Percentiles rank a stretch among this genome's conserved stretches.
Evolutionary conservation across 345 rosid species (phyloP).

Genomic region (Boechera retrofracta): DNA sequence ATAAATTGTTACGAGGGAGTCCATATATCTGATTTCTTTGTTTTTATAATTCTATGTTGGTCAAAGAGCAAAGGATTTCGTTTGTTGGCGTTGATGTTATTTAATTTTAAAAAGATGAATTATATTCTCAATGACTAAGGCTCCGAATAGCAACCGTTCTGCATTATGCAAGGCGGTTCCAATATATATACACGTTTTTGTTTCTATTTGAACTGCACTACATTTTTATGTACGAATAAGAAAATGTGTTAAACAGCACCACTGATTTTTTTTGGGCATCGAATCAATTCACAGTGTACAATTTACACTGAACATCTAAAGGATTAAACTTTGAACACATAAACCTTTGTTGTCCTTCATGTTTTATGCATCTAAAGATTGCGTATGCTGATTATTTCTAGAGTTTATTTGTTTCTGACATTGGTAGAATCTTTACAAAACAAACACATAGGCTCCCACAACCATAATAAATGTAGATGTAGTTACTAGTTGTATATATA

Average conservation of each 20-base stretch:
- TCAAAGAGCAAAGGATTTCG: not conserved
- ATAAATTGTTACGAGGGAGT: not conserved
- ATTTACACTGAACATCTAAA: no score
- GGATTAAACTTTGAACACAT: not conserved
- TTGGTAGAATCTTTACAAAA: not conserved
- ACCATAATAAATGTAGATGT: not conserved
- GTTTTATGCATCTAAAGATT: not conserved
- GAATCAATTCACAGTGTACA: not conserved
- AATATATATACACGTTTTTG: no score
- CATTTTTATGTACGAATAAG: no score
- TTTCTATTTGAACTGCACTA: no score
- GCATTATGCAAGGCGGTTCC: no score
- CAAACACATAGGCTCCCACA: not conserved
- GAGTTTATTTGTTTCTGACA: not conserved
- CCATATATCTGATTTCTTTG: not conserved
- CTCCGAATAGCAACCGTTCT: not conserved
- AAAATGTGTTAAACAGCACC: no score
- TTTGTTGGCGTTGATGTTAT: not conserved
- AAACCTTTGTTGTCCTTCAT: not conserved
- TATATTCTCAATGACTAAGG: not conserved
- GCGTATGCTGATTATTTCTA: not conserved
- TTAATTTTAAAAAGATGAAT: not conserved
- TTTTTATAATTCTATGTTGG: not conserved
- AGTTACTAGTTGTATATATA: no score
- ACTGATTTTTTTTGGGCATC: not conserved